These are phyloP conservation scores for Suhomyces bribrorum DNA, from an alignment of 1,139 yeast genomes.

Conservation along the genomic window DNA sequence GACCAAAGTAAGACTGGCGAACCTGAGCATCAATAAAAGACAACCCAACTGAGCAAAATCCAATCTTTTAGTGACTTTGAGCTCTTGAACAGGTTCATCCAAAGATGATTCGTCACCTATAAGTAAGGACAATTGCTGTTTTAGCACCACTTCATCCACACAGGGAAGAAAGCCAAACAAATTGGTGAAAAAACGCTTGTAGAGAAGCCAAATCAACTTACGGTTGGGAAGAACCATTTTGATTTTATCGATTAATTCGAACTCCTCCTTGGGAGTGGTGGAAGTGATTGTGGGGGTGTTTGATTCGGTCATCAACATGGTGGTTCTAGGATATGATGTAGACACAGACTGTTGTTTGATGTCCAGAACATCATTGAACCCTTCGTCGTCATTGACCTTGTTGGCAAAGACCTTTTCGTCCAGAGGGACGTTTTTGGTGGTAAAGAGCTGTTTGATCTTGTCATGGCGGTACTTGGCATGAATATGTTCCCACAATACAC, in stretches of 20 bases:
- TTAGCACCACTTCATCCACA: conserved; percentile 44
- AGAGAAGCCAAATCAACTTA: conserved; percentile 33
- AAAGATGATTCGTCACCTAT: conserved; percentile 19
- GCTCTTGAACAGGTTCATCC: conserved; percentile 17
- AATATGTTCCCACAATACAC: conserved; percentile 21
- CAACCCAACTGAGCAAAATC: conserved; percentile 29
- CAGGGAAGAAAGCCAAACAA: conserved; percentile 54
- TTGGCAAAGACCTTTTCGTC: conserved; percentile 12
- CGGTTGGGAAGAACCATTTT: conserved; percentile 39
- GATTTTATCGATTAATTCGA: conserved; percentile 24
- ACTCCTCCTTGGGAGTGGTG: conserved; percentile 20
- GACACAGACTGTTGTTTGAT: conserved; percentile 1
- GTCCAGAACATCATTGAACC: conserved; percentile 14
- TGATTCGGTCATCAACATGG: neutral
- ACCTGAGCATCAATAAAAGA: conserved; percentile 25
- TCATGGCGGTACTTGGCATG: conserved; percentile 7
- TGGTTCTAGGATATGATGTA: neutral
- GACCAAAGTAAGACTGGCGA: conserved; percentile 25
- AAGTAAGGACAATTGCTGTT: conserved; percentile 24
- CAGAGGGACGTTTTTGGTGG: conserved; percentile 4
- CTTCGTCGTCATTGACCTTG: conserved; percentile 16
- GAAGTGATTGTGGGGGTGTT: neutral
- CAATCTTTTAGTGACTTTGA: conserved; percentile 21
- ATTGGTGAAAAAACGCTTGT: conserved; percentile 41
- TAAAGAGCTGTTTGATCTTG: conserved; percentile 5